A percentile compares a stretch with the other conserved stretches of the same genome.
phyloP scores from a whole-genome alignment of 2,329 filamentous ascomycete species.

The Myriosclerotinia duriaeana region DNA sequence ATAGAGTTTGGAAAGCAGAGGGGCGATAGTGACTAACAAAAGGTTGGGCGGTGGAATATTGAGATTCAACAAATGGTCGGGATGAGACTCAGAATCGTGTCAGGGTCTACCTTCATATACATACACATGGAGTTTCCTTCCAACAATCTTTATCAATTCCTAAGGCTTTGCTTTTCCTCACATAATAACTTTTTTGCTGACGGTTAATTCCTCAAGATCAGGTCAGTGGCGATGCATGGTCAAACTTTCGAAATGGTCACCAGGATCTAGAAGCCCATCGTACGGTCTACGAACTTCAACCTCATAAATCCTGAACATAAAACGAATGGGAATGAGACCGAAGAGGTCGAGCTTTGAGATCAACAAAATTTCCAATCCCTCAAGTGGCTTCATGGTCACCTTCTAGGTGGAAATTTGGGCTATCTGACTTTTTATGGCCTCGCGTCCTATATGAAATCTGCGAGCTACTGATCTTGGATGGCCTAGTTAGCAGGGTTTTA shows the following conservation, averaged over 20 bases:
- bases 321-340: too few relatives aligned
- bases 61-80: not conserved
- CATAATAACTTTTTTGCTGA: not conserved
- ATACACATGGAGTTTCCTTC: too few relatives aligned
- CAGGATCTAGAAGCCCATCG: not conserved
- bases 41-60: not conserved
- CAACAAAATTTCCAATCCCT: too few relatives aligned
- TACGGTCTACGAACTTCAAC: not conserved
- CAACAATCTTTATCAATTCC: too few relatives aligned
- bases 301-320: not conserved
- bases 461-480: too few relatives aligned
- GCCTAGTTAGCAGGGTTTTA: too few relatives aligned
- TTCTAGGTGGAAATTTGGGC: too few relatives aligned
- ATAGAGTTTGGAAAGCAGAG: not conserved
- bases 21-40: not conserved
- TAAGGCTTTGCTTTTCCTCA: rapidly evolving
- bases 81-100: too few relatives aligned
- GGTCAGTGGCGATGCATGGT: not conserved
- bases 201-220: not conserved
- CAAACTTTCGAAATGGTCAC: not conserved
- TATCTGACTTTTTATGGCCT: too few relatives aligned
- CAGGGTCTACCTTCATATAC: not conserved
- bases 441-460: too few relatives aligned
- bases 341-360: too few relatives aligned
- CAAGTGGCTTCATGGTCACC: too few relatives aligned